Base-by-base conservation (phyloP, 495 filamentous ascomycete species). In the Daldinia childiae region DNA sequence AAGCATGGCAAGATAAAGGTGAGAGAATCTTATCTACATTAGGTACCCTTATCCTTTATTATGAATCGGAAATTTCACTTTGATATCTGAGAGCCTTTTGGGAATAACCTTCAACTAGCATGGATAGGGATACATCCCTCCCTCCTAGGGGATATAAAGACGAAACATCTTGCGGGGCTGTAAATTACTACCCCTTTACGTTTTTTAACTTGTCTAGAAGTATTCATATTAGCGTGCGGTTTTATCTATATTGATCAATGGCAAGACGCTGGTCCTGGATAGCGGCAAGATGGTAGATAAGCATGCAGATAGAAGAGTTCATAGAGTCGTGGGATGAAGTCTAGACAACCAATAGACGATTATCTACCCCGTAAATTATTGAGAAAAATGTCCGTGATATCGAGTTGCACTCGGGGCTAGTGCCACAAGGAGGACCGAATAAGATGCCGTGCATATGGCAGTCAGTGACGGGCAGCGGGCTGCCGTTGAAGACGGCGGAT, bases 341-440 rank as follows among this genome's bases (percentile, higher is more conserved):
- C 21, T 14, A 30, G 9, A 17, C n/a, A 30, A 45, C 14, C 38
- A 68, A 50, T 57, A 41, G 57, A 15, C 29, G 38, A 52, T 34
- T 39, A 39, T 1, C 27, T 19, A 19, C n/a, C 52, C 66, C 45
- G 56, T 59, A 58, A 24, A 26, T 19, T 67, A 52, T 30, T 17
- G 26, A 63, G 54, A 36, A 63, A 63, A n/a, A 72, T 54, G 51
- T 58, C 58, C 39, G 62, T 66, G 54, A 67, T 60, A 64, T 60
- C 55, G 59, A 45, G 15, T 30, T 17, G 50, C 7, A 17, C 27
- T 30, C 50, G 27, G 50, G 24, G 8, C 21, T 48, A 48, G 43
- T 24, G 17, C 43, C 26, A 54, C 15, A 30, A 29, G 17, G 60
- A 26, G 48, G 34, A 29, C 55, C 54, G 60, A 65, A 51, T 64